Percentiles rank a stretch among this genome's conserved stretches.
Evolutionary conservation across 2,329 filamentous ascomycete genomes (phyloP).

Genomic region (Sporothrix curviconia): DNA sequence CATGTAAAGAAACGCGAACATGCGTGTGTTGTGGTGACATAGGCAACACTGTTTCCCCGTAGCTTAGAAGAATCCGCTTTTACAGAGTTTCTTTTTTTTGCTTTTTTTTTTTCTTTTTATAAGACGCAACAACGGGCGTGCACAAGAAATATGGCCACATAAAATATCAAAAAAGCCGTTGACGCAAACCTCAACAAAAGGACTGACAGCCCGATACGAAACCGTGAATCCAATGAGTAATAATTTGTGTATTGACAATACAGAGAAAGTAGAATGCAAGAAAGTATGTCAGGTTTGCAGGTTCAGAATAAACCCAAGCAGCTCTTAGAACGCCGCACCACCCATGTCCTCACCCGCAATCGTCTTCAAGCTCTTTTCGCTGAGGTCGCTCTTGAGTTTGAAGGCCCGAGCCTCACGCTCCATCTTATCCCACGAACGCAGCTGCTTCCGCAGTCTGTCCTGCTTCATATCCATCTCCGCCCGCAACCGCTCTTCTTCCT

Average conservation of each 20-base stretch:
- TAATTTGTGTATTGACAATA: too few species aligned
- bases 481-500: conserved; percentile 52
- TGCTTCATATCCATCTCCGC: conserved; percentile 48
- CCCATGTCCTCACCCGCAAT: conserved; percentile 50
- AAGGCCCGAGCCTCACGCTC: conserved; percentile 48
- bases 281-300: not conserved
- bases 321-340: conserved; percentile 46
- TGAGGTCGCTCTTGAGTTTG: conserved; percentile 50
- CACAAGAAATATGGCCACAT: not conserved
- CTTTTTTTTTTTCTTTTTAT: not conserved
- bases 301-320: not conserved
- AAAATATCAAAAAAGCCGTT: conserved; percentile 7
- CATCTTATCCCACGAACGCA: conserved; percentile 48
- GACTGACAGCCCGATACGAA: too few species aligned
- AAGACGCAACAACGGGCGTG: not conserved
- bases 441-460: conserved; percentile 46
- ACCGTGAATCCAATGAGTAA: too few species aligned
- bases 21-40: conserved; percentile 1
- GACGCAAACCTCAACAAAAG: too few species aligned
- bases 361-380: conserved; percentile 50
- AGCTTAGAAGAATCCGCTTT: conserved; percentile 7
- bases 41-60: conserved; percentile 6
- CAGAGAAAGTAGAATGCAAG: not conserved
- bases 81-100: not conserved
- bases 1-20: not conserved